Evolutionary conservation across 2,329 filamentous ascomycete species (phyloP).

Genomic region (Periconia sp.): DNA sequence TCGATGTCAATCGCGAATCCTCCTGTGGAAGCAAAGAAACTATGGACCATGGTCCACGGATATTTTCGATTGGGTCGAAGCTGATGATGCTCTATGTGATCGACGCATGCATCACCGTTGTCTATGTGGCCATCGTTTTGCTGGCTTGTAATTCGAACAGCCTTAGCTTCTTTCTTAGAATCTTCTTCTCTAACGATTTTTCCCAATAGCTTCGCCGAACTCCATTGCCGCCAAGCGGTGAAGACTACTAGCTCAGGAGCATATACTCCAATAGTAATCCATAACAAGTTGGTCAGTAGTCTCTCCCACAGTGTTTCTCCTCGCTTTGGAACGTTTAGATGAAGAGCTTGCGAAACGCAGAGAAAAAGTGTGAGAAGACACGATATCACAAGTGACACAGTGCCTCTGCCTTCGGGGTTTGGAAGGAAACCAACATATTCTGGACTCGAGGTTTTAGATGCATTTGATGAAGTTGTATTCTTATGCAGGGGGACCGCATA

Average conservation of each 20-base stretch:
- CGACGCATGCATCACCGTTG: too few species aligned
- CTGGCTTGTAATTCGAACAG: not conserved
- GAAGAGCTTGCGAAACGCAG: constrained; percentile 6
- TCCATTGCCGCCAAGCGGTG: constrained; percentile 17
- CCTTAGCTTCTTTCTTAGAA: not conserved
- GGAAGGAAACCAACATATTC: too few species aligned
- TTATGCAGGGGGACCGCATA: too few species aligned
- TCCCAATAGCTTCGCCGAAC: constrained; percentile 13
- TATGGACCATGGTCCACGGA: constrained; percentile 3
- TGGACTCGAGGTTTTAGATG: too few species aligned
- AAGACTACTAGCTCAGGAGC: constrained; percentile 8
- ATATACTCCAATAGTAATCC: constrained; percentile 5
- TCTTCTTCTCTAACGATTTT: constrained; percentile 6
- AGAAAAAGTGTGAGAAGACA: constrained; percentile 5
- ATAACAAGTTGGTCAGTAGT: not conserved
- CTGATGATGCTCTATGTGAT: not conserved
- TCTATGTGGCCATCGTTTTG: not conserved
- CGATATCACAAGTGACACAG: constrained; percentile 1
- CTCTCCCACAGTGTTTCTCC: not conserved
- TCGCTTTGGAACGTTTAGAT: constrained; percentile 3
- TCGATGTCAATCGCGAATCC: constrained; percentile 17
- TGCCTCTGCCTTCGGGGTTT: too few species aligned
- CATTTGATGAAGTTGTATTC: too few species aligned
- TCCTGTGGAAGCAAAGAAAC: constrained; percentile 7
- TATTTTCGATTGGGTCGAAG: not conserved